phyloP scores from a whole-genome alignment of 1,284 basidiomycete genomes.

The Leccinum pallidistipes region DNA sequence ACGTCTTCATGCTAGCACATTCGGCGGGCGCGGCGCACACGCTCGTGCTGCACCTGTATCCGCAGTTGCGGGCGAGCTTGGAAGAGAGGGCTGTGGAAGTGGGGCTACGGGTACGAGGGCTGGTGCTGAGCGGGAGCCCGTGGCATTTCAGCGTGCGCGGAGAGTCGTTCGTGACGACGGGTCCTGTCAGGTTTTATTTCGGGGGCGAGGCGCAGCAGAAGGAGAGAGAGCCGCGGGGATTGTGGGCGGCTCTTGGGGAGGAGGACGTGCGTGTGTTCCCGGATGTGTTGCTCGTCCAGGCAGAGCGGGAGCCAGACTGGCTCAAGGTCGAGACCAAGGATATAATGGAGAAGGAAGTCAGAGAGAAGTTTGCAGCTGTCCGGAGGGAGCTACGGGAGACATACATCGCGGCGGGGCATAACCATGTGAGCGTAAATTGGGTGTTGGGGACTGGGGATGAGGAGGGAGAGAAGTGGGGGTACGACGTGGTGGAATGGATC shows the following conservation, averaged over 20 bases:
- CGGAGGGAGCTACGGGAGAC: conserved; percentile 31
- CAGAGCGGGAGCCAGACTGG: conserved; percentile 52
- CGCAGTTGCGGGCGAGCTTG: conserved; percentile 25
- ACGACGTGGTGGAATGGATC: conserved; percentile 51
- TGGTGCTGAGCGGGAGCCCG: conserved; percentile 46
- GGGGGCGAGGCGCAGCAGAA: conserved; percentile 43
- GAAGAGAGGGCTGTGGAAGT: conserved; percentile 25
- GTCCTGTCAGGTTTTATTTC: conserved; percentile 43
- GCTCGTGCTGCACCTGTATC: conserved; percentile 45
- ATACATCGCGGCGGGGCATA: conserved; percentile 53
- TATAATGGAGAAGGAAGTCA: conserved; percentile 41
- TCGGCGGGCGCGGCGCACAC: conserved; percentile 57
- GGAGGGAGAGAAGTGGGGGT: conserved; percentile 61
- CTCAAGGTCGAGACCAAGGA: conserved; percentile 36
- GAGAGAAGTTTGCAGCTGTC: conserved; percentile 34
- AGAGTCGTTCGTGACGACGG: conserved; percentile 24
- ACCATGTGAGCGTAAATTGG: conserved; percentile 59
- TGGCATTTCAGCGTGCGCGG: conserved; percentile 39
- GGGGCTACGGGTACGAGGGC: conserved; percentile 43
- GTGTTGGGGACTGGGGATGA: conserved; percentile 52
- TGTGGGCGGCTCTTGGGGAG: conserved; percentile 39
- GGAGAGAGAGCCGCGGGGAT: conserved; percentile 40
- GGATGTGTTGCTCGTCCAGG: conserved; percentile 45
- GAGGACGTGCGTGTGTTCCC: conserved; percentile 43
- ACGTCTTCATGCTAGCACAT: conserved; percentile 54